Conservation (phyloP, 805 yeast genomes). For the Sugiyamaella smithiae region DNA sequence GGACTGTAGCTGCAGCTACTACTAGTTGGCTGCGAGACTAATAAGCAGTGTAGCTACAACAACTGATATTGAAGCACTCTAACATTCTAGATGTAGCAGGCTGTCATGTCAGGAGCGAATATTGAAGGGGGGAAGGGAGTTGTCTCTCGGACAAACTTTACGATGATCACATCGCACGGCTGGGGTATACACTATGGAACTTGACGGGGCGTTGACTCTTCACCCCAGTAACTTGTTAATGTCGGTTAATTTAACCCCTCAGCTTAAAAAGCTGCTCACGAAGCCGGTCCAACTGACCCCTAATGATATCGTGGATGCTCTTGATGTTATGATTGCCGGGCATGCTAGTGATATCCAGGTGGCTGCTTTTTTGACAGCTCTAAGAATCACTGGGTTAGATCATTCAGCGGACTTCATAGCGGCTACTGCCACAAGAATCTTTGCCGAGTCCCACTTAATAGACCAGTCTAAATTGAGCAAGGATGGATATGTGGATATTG, state of each 20-base stretch:
- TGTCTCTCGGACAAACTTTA: too few species aligned
- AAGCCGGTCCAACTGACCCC: slow-evolving; percentile 64
- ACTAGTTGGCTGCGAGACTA: too few species aligned
- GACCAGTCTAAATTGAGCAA: slow-evolving; percentile 22
- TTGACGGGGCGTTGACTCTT: too few species aligned
- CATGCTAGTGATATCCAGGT: slow-evolving; percentile 65
- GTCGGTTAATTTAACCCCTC: slow-evolving; percentile 44
- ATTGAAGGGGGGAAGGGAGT: too few species aligned
- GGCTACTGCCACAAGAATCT: slow-evolving; percentile 74
- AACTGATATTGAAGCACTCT: too few species aligned
- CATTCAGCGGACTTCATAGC: slow-evolving; percentile 80
- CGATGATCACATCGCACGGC: too few species aligned
- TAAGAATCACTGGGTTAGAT: slow-evolving; percentile 72
- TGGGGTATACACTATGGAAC: too few species aligned
- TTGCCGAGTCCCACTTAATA: slow-evolving; percentile 43
- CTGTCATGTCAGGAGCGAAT: too few species aligned
- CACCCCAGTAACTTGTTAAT: too few species aligned
- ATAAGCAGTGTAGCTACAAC: too few species aligned
- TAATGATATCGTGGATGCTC: slow-evolving; percentile 60
- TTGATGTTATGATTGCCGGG: slow-evolving; percentile 58
- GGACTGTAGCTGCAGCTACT: too few species aligned
- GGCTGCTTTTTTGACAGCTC: slow-evolving; percentile 75
- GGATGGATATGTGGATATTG: slow-evolving; percentile 74
- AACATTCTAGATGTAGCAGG: too few species aligned
- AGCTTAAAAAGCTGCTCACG: slow-evolving; percentile 59